Percentiles rank a stretch among this genome's conserved stretches.
Conservation (phyloP, 1,284 basidiomycete species). For the Blastosporella zonata region DNA sequence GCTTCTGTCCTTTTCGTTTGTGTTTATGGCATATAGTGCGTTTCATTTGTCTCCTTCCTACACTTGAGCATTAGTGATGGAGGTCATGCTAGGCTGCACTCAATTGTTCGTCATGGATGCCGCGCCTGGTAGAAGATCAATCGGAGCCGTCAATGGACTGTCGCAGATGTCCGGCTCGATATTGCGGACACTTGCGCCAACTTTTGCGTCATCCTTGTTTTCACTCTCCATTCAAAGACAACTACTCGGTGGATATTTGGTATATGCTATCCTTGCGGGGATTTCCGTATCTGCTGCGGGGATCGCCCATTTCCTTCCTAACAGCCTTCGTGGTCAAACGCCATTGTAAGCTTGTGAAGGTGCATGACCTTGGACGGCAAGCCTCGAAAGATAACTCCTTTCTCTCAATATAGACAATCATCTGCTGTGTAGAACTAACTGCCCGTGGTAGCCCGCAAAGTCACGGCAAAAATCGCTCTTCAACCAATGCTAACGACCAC, state of each 20-base stretch:
- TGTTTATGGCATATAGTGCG: conserved; percentile 19
- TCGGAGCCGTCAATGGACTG: conserved; percentile 27
- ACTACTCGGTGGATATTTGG: conserved; percentile 29
- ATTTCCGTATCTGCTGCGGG: conserved; percentile 15
- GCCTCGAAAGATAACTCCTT: too few relatives aligned
- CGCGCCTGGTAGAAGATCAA: conserved; percentile 18
- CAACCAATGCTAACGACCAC: too few relatives aligned
- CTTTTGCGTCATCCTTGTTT: conserved; percentile 32
- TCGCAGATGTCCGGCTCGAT: conserved; percentile 24
- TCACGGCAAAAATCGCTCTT: too few relatives aligned
- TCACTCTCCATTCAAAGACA: conserved; percentile 29
- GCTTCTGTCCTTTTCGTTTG: conserved; percentile 15
- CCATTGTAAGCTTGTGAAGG: neutral
- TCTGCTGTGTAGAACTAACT: too few relatives aligned
- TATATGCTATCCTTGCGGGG: conserved; percentile 25
- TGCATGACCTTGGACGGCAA: neutral
- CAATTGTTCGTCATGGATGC: conserved; percentile 24
- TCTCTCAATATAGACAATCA: too few relatives aligned
- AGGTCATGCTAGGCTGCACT: conserved; percentile 18
- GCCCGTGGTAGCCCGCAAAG: too few relatives aligned
- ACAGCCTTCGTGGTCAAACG: conserved; percentile 1
- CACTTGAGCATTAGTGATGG: neutral
- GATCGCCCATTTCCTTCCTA: conserved; percentile 7
- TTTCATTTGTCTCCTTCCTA: neutral
- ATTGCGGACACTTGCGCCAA: conserved; percentile 25